Evolutionary conservation across 345 rosid species (phyloP).

Genomic region (Durio zibethinus): DNA sequence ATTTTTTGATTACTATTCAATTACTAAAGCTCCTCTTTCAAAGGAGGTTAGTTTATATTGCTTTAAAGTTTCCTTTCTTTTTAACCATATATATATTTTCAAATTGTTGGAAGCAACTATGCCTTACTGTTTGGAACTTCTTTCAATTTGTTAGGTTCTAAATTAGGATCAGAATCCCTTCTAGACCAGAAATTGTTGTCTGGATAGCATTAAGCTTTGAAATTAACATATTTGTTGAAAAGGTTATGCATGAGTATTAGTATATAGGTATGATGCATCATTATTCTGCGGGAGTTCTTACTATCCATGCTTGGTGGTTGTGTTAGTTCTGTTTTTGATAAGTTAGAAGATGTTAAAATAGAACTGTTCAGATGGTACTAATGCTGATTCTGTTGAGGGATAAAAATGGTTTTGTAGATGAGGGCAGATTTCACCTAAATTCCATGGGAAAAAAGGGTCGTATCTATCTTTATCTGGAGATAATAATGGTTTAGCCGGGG

Average conservation of each 20-base stretch:
- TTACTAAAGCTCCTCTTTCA: conserved; percentile 72
- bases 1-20: conserved; percentile 91
- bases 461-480: background rate
- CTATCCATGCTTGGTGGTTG: background rate
- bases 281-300: background rate
- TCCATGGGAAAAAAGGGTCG: background rate
- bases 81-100: background rate
- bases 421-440: background rate
- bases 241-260: background rate
- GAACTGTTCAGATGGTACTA: background rate
- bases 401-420: background rate
- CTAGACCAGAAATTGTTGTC: background rate
- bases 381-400: background rate
- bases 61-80: background rate
- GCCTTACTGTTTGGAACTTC: background rate
- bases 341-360: background rate
- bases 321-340: background rate
- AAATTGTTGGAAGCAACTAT: background rate
- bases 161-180: background rate
- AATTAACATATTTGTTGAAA: background rate
- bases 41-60: conserved; percentile 64
- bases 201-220: background rate
- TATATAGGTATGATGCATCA: background rate
- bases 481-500: background rate
- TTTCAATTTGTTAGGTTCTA: background rate